phyloP scores from a whole-genome alignment of 495 filamentous ascomycete genomes.

The Talaromyces borbonicus region DNA sequence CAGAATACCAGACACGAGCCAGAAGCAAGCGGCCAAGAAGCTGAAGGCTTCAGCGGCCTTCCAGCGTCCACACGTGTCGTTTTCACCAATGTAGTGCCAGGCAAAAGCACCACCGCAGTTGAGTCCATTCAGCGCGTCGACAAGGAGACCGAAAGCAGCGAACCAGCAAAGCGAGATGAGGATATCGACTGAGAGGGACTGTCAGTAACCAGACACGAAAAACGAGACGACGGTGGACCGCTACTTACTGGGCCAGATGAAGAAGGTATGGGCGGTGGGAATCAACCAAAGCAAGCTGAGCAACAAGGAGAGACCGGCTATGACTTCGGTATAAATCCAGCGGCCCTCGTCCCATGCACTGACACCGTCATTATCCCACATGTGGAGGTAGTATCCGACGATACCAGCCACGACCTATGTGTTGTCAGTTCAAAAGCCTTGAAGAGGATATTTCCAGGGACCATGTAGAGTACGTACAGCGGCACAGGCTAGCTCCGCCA shows the following conservation, averaged over 20 bases:
- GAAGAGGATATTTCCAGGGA: not conserved
- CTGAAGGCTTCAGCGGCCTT: constrained; percentile 58
- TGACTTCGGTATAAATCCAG: constrained; percentile 51
- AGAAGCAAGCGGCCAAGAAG: constrained; percentile 57
- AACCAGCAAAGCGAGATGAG: constrained; percentile 54
- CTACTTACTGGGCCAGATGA: constrained; percentile 34
- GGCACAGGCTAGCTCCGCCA: constrained; percentile 32
- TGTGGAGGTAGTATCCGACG: constrained; percentile 42
- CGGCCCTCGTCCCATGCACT: constrained; percentile 34
- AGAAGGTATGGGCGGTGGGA: constrained; percentile 38
- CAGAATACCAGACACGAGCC: constrained; percentile 51
- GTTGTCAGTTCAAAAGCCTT: not conserved
- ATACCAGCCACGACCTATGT: constrained; percentile 46
- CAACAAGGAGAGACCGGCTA: constrained; percentile 46
- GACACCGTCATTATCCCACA: constrained; percentile 14
- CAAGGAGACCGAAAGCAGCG: constrained; percentile 51
- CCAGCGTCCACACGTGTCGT: constrained; percentile 45
- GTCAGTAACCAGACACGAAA: not conserved
- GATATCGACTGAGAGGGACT: constrained; percentile 36
- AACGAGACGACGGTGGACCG: not conserved
- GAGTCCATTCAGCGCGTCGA: constrained; percentile 40
- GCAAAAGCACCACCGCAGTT: constrained; percentile 46
- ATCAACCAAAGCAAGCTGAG: constrained; percentile 45
- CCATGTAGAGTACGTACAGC: constrained; percentile 19
- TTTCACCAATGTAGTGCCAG: constrained; percentile 33